phyloP scores from a whole-genome alignment of 2,329 filamentous ascomycete species.

The Teratosphaeria viscida region DNA sequence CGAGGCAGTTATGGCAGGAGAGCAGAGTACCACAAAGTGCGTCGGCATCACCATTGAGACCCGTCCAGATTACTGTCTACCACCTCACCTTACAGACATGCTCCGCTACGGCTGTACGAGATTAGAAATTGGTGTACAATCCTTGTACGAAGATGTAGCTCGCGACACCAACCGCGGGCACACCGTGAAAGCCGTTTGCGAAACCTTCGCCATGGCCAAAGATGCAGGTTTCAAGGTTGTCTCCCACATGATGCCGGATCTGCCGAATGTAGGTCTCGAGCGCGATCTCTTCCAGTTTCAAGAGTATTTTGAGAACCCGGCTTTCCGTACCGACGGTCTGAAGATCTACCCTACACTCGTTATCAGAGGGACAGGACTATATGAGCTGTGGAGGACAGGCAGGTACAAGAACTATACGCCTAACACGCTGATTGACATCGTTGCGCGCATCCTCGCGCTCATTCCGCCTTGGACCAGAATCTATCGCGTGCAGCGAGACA shows the following conservation, averaged over 20 bases:
- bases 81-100: conserved; percentile 93
- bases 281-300: conserved; percentile 92
- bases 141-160: conserved; percentile 95
- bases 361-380: conserved; percentile 89
- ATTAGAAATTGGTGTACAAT: conserved; percentile 90
- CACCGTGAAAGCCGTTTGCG: conserved; percentile 86
- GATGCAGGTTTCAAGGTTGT: conserved; percentile 98
- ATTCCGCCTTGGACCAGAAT: conserved; percentile 97
- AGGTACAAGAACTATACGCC: conserved; percentile 98
- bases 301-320: conserved; percentile 95
- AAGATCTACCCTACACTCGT: conserved; percentile 98
- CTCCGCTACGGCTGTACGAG: conserved; percentile 94
- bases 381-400: conserved; percentile 94
- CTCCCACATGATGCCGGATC: conserved; percentile 98
- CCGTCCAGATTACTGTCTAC: conserved; percentile 88
- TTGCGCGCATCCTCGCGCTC: conserved; percentile 88
- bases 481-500: conserved; percentile 95
- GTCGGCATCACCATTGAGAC: conserved; percentile 99
- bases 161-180: conserved; percentile 94
- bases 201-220: conserved; percentile 95
- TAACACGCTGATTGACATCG: conserved; percentile 88
- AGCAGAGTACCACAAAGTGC: conserved; percentile 96
- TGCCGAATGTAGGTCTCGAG: conserved; percentile 98
- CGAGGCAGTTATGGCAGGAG: conserved; percentile 84
- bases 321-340: conserved; percentile 88